phyloP scores from a whole-genome alignment of 2,329 filamentous ascomycete species.

The Penicillium polonicum region DNA sequence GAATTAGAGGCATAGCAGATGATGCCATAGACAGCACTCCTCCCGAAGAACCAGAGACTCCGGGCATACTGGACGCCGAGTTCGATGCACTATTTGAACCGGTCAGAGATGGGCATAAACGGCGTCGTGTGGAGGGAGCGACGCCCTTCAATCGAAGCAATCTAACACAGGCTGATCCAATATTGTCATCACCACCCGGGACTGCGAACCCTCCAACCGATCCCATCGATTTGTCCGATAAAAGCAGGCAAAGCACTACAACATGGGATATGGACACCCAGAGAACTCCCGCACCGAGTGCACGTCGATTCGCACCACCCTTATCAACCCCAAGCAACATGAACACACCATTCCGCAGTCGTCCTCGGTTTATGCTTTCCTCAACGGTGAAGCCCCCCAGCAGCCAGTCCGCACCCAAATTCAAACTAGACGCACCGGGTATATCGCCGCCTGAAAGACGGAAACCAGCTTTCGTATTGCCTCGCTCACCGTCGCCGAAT shows the following conservation, averaged over 20 bases:
- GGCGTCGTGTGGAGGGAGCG: slow-evolving; percentile 28
- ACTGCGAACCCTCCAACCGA: slow-evolving; percentile 1
- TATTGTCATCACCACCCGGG: slow-evolving; percentile 23
- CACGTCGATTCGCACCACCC: slow-evolving; percentile 6
- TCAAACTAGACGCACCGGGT: slow-evolving; percentile 15
- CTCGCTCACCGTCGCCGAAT: slow-evolving; percentile 36
- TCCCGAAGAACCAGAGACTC: slow-evolving; percentile 7
- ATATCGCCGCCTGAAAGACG: slow-evolving; percentile 22
- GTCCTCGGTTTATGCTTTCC: slow-evolving; percentile 32
- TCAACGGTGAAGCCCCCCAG: slow-evolving; percentile 24
- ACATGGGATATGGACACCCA: slow-evolving; percentile 7
- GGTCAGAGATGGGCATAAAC: slow-evolving; percentile 30
- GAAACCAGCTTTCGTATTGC: slow-evolving; percentile 41
- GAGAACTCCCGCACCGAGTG: slow-evolving; percentile 7
- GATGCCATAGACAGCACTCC: slow-evolving; percentile 22
- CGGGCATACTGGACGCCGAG: slow-evolving; percentile 21
- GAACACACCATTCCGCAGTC: slow-evolving; percentile 27
- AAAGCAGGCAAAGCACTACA: slow-evolving; percentile 6
- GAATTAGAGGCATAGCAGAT: background rate
- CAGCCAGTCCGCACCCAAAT: slow-evolving; percentile 15
- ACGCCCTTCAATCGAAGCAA: background rate
- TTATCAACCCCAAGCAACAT: slow-evolving; percentile 15
- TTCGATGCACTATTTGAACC: slow-evolving; percentile 34
- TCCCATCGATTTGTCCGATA: slow-evolving; percentile 9
- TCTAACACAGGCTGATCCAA: slow-evolving; percentile 10